Evolutionary conservation across 1,284 basidiomycete genomes (phyloP).

Genomic region (Sanghuangporus sanghuang): DNA sequence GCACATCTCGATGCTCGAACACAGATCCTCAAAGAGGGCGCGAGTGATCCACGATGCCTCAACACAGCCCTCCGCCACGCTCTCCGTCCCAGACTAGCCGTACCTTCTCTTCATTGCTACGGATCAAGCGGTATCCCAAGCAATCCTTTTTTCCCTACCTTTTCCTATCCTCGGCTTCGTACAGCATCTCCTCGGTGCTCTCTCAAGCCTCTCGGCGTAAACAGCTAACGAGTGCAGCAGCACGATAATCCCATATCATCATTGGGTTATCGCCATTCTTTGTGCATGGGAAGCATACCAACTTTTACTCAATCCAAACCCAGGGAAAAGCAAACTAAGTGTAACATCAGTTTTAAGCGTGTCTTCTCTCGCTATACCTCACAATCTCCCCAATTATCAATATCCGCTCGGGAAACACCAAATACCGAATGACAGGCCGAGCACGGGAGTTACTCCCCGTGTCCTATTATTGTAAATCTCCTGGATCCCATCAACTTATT

Average conservation of each 20-base stretch:
- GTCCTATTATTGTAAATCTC: not conserved
- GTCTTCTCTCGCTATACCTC: not conserved
- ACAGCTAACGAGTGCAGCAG: not conserved
- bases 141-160: too few species aligned
- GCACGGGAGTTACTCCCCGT: not conserved
- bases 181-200: not conserved
- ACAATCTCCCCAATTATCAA: not conserved
- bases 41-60: not conserved
- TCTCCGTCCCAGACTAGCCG: not conserved
- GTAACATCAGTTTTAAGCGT: not conserved
- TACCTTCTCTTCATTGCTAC: not conserved
- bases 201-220: not conserved
- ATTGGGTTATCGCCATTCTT: too few species aligned
- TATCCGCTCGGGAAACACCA: not conserved
- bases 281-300: not conserved
- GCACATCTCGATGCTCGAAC: not conserved
- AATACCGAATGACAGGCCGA: not conserved
- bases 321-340: not conserved
- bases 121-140: not conserved
- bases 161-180: too few species aligned
- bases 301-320: not conserved
- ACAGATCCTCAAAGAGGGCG: not conserved
- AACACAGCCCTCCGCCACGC: conserved; percentile 3
- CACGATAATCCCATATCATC: too few species aligned
- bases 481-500: not conserved